These are phyloP conservation scores for Globisporangium orthogonon DNA, from an alignment of 352 stramenopile genomes.

Conservation along the genomic window DNA sequence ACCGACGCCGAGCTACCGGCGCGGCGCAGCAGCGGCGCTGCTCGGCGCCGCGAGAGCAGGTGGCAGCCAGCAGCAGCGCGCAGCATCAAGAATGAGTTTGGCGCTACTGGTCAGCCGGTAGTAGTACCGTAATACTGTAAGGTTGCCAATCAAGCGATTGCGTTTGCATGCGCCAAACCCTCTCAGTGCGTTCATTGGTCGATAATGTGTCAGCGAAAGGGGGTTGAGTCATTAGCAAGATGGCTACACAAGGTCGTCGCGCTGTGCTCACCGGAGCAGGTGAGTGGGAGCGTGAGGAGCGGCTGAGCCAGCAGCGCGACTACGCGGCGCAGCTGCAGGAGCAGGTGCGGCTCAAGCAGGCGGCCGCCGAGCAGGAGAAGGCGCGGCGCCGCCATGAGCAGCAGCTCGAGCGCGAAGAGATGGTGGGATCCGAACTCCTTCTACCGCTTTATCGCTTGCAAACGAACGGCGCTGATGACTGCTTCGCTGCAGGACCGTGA, in stretches of 20 bases:
- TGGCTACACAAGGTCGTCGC: slow-evolving; percentile 17
- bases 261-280: slow-evolving; percentile 32
- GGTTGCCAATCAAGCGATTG: too few relatives aligned
- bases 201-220: background rate
- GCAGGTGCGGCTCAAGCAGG: slow-evolving; percentile 53
- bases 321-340: slow-evolving; percentile 65
- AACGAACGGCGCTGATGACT: background rate
- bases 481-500: slow-evolving; percentile 10
- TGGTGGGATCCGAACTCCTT: slow-evolving; percentile 13
- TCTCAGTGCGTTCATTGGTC: too few relatives aligned
- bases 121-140: too few relatives aligned
- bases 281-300: slow-evolving; percentile 45
- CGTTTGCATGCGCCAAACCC: too few relatives aligned
- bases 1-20: slow-evolving; percentile 1
- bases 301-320: slow-evolving; percentile 42
- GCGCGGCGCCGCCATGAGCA: slow-evolving; percentile 32
- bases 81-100: background rate
- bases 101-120: too few relatives aligned
- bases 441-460: too few relatives aligned
- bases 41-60: background rate
- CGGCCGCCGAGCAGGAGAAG: slow-evolving; percentile 32
- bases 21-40: background rate
- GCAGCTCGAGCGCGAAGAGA: slow-evolving; percentile 36
- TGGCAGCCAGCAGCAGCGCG: background rate
- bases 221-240: background rate